Conservation (phyloP, 441 rosid species). For the Capsella rubella region DNA sequence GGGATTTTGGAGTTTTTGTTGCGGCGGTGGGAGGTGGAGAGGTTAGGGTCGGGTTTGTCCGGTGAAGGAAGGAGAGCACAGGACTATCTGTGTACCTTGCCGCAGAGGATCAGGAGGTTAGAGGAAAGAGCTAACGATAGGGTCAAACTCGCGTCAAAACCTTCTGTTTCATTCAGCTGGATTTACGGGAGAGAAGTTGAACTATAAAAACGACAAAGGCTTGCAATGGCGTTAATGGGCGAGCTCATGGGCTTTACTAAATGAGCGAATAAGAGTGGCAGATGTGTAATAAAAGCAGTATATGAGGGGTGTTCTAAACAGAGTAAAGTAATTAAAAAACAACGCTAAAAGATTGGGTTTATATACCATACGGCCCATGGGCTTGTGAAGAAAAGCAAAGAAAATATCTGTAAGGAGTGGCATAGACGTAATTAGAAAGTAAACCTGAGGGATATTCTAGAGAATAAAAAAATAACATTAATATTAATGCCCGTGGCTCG, state of each 20-base stretch:
- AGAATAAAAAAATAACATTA: neutral
- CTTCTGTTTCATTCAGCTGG: conserved; percentile 53
- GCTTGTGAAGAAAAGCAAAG: neutral
- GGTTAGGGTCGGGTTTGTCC: conserved; percentile 44
- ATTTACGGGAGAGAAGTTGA: conserved; percentile 46
- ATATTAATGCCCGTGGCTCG: neutral
- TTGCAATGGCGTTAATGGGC: neutral
- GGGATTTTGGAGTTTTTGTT: conserved; percentile 54
- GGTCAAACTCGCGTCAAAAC: conserved; percentile 39
- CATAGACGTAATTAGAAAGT: conserved; percentile 3
- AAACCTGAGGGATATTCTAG: conserved; percentile 11
- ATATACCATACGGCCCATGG: conserved; percentile 22
- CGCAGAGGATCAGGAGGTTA: conserved; percentile 48
- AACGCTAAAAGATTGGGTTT: neutral
- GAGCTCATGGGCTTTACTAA: neutral
- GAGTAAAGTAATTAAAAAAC: neutral
- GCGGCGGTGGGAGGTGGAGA: conserved; percentile 52
- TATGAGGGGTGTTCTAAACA: too few relatives aligned
- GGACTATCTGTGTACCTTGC: conserved; percentile 55
- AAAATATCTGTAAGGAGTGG: conserved; percentile 24
- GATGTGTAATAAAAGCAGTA: too few relatives aligned
- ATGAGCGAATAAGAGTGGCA: neutral
- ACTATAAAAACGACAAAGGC: conserved; percentile 20
- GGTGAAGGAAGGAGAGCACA: conserved; percentile 52
- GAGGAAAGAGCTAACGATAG: conserved; percentile 54